Percentiles rank a stretch among this genome's conserved stretches.
Conservation (phyloP, 2,329 filamentous ascomycete genomes). For the Calonectria pseudoturangicola region DNA sequence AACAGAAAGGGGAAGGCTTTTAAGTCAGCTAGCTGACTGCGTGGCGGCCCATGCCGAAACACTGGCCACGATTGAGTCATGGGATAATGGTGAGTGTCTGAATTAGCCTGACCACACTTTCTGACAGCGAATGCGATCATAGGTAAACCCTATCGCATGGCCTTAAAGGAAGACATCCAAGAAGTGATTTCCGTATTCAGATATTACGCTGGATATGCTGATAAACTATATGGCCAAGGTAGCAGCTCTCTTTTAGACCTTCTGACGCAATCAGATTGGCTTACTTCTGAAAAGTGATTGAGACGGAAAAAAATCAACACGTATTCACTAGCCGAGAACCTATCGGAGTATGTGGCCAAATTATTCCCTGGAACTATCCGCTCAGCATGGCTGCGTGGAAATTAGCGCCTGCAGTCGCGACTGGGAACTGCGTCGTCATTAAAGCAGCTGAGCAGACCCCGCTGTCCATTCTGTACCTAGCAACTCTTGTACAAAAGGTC, state of each 20-base stretch:
- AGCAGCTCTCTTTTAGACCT: not conserved
- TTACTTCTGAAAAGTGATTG: not conserved
- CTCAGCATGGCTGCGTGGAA: not conserved
- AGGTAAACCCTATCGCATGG: too few relatives aligned
- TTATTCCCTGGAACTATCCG: not conserved
- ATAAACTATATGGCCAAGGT: not conserved
- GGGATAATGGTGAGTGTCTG: slow-evolving; percentile 2
- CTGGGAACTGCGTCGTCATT: not conserved
- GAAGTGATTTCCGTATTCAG: not conserved
- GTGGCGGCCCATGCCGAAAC: not conserved
- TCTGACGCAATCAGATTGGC: not conserved
- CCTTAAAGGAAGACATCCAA: not conserved
- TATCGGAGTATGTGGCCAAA: not conserved
- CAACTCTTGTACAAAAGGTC: not conserved
- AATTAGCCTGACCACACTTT: too few relatives aligned
- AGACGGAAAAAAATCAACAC: not conserved
- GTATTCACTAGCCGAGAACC: not conserved
- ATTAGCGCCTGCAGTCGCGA: not conserved
- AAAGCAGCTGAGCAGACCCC: not conserved
- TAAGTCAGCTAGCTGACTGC: not conserved
- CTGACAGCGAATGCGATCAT: too few relatives aligned
- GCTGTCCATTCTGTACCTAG: not conserved
- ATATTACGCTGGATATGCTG: not conserved
- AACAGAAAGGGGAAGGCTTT: slow-evolving; percentile 1
- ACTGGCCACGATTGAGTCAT: not conserved